Evolutionary conservation across 1,139 yeast genomes (phyloP).

Genomic region (Candida smagusa): DNA sequence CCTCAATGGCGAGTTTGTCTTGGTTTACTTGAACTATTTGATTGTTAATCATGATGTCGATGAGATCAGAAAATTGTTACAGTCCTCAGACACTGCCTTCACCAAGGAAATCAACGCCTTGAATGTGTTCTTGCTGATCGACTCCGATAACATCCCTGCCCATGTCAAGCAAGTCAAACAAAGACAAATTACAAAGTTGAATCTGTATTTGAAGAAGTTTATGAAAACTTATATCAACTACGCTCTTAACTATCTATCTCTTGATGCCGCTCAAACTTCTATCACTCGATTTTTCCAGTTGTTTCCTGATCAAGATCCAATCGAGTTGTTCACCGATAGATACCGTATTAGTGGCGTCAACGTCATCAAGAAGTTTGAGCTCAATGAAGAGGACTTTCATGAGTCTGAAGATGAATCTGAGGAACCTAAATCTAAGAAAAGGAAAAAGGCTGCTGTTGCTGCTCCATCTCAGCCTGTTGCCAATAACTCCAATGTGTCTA

Average conservation of each 20-base stretch:
- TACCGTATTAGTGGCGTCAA: slow-evolving; percentile 43
- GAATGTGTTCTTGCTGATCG: slow-evolving; percentile 14
- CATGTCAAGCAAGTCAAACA: slow-evolving; percentile 17
- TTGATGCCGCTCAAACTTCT: slow-evolving; percentile 62
- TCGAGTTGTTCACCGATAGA: slow-evolving; percentile 42
- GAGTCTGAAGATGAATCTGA: slow-evolving; percentile 14
- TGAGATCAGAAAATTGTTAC: slow-evolving; percentile 80
- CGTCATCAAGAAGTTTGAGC: slow-evolving; percentile 42
- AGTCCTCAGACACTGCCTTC: slow-evolving; percentile 43
- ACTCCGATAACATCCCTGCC: slow-evolving; percentile 19
- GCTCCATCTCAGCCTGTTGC: slow-evolving; percentile 2
- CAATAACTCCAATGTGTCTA: not conserved
- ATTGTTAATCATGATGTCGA: slow-evolving; percentile 72
- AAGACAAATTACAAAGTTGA: slow-evolving; percentile 21
- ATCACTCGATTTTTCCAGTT: slow-evolving; percentile 63
- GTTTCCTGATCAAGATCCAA: slow-evolving; percentile 59
- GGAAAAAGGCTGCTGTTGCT: slow-evolving; percentile 13
- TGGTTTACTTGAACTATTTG: slow-evolving; percentile 70
- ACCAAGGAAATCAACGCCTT: slow-evolving; percentile 33
- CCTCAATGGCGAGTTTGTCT: slow-evolving; percentile 58
- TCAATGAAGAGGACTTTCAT: slow-evolving; percentile 27
- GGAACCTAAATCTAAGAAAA: slow-evolving; percentile 18
- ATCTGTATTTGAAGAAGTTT: slow-evolving; percentile 23
- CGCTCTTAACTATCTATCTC: slow-evolving; percentile 54
- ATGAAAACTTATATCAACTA: slow-evolving; percentile 27